Base-by-base conservation (phyloP, 768 basidiomycete species). In the Mycena metata region DNA sequence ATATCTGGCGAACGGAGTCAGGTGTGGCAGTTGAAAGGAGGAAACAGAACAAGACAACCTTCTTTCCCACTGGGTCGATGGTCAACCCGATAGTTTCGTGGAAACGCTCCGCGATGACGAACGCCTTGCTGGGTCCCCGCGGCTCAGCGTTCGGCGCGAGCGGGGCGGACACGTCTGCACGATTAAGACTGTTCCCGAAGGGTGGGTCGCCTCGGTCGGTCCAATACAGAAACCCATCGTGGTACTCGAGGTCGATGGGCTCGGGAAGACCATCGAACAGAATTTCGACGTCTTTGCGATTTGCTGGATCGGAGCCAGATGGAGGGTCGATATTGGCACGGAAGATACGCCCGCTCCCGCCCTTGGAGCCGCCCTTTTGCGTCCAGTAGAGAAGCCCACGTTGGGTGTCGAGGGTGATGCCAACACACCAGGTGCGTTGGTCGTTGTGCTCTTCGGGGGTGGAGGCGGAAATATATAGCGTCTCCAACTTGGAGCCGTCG, bases 41-140 rank as follows among this genome's bases (percentile, higher is more conserved):
- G n/a, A 43, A 46, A 1, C 9, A 4, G 24, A 41, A 33, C 2
- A 12, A 30, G 30, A 51, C 47, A 8, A 67, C 70, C 66, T 67
- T 71, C 61, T 60, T 19, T 10, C 47, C 63, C n/a, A 52, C 49
- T 2, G 60, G 58, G 13, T 71, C 70, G 11, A 71, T 33, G 5
- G 58, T 54, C 54, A 71, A n/a, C 46, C 70, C 70, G 23, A 71
- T 66, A 9, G 70, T 60, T 54, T 71, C 70, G 33, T 71, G 70
- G 62, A 68, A 71, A 23, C 56, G 61, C 58, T 69, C 66, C 6
- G 70, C 66, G 16, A 71, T 68, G 30, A 71, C 43, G n/a, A 65
- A 54, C 30, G n/a, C 56, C 6, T 17, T 36, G 23, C 66, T 55
- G 1, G 67, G 58, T 21, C 63, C 66, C 16, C 63, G 56, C 17